Percentiles rank a stretch among this genome's conserved stretches.
phyloP scores from a whole-genome alignment of 179 eudicot species.

The Beta macrorhiza region DNA sequence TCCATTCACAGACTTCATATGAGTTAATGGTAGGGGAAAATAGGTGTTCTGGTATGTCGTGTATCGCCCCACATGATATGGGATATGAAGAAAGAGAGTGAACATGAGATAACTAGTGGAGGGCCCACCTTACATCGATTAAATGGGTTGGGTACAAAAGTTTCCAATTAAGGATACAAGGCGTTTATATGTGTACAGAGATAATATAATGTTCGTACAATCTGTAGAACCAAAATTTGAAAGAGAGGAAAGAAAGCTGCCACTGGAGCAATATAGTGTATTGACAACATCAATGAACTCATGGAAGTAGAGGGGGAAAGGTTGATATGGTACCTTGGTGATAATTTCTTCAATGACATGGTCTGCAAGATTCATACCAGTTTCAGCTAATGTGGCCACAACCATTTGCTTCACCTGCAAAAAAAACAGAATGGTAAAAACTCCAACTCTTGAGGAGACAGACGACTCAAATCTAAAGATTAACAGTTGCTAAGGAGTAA shows the following conservation, averaged over 20 bases:
- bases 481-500: background rate
- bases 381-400: slow-evolving; percentile 97
- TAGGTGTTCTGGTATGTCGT: no score
- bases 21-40: no score
- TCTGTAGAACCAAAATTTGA: background rate
- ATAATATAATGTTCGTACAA: background rate
- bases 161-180: no score
- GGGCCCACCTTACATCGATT: no score
- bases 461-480: background rate
- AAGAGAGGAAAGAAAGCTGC: background rate
- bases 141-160: no score
- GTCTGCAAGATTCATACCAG: slow-evolving; percentile 98
- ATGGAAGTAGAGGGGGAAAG: background rate
- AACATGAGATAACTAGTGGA: no score
- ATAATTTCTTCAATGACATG: slow-evolving; percentile 93
- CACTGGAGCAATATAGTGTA: background rate
- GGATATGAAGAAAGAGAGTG: no score
- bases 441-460: background rate
- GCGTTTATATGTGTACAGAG: no score
- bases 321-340: slow-evolving; percentile 62
- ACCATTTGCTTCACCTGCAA: slow-evolving; percentile 98
- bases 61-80: no score
- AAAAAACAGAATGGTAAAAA: background rate
- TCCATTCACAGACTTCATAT: no score
- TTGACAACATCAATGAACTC: background rate